Conservation (phyloP, 2,329 filamentous ascomycete genomes). For the Ceratocystis alfenasii region DNA sequence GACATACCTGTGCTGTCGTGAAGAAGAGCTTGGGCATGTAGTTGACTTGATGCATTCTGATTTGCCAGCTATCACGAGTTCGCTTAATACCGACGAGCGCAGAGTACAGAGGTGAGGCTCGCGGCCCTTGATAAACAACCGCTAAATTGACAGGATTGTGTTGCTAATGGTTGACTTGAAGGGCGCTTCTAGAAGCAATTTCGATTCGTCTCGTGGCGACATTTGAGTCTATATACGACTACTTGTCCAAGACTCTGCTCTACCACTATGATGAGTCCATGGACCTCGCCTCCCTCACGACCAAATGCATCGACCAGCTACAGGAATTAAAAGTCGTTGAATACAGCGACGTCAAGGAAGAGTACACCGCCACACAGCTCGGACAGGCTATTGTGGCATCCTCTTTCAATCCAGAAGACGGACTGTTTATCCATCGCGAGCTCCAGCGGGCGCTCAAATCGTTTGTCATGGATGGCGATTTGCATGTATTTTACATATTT, state of each 20-base stretch:
- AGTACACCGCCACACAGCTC: constrained; percentile 50
- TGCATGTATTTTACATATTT: constrained; percentile 68
- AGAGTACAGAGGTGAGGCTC: constrained; percentile 49
- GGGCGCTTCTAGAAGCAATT: constrained; percentile 60
- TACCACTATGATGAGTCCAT: constrained; percentile 42
- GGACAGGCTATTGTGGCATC: constrained; percentile 62
- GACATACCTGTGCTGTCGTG: constrained; percentile 63
- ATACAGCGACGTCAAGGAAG: constrained; percentile 30
- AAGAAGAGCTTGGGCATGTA: constrained; percentile 55
- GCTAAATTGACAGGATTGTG: not conserved
- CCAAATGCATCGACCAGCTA: constrained; percentile 48
- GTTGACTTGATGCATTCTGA: constrained; percentile 60
- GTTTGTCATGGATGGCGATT: constrained; percentile 70
- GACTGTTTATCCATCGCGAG: constrained; percentile 59
- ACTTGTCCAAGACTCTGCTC: constrained; percentile 55
- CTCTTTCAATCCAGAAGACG: constrained; percentile 61
- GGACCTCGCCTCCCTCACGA: constrained; percentile 42
- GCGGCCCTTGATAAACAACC: not conserved
- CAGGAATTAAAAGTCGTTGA: constrained; percentile 43
- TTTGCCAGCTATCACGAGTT: constrained; percentile 57
- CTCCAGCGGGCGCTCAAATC: constrained; percentile 53
- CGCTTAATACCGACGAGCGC: constrained; percentile 52
- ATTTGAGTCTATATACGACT: constrained; percentile 52
- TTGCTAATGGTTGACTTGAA: constrained; percentile 27
- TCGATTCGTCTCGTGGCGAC: constrained; percentile 56